A percentile compares a stretch with the other conserved stretches of the same genome.
Conservation (phyloP, 352 stramenopile species). For the Phytopythium kandeliae region DNA sequence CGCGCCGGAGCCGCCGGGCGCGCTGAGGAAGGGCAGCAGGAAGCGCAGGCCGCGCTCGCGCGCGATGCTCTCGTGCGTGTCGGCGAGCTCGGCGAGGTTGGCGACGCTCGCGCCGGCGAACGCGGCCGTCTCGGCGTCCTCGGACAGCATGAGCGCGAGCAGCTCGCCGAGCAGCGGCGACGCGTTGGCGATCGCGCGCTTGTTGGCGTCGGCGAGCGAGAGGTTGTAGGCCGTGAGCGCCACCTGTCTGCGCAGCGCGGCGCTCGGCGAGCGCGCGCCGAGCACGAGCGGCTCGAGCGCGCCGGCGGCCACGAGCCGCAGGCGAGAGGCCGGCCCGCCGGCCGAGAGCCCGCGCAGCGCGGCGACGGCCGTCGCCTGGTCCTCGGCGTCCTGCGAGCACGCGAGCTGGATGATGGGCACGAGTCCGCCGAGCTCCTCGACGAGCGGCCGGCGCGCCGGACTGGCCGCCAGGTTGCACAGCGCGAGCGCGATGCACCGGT, state of each 20-base stretch:
- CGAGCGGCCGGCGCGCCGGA: conserved; percentile 69
- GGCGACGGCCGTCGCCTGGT: conserved; percentile 90
- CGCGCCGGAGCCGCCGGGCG: no score
- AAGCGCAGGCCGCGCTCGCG: conserved; percentile 68
- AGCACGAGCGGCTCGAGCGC: conserved; percentile 87
- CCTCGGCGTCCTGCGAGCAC: conserved; percentile 80
- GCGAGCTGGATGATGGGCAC: conserved; percentile 94
- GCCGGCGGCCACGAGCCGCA: conserved; percentile 88
- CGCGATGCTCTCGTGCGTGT: conserved; percentile 84
- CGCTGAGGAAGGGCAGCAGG: conserved; percentile 66
- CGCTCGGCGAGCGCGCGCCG: conserved; percentile 60
- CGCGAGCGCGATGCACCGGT: conserved; percentile 95
- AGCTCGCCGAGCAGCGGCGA: conserved; percentile 78
- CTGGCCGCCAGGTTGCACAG: conserved; percentile 95
- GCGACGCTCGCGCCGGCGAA: conserved; percentile 84
- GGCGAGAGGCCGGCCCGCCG: conserved; percentile 61
- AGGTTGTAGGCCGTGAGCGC: conserved; percentile 90
- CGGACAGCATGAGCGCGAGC: conserved; percentile 80
- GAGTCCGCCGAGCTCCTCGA: conserved; percentile 92
- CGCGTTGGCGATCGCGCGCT: conserved; percentile 82
- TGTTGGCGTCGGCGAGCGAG: conserved; percentile 94
- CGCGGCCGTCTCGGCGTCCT: conserved; percentile 58
- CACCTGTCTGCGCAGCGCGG: conserved; percentile 83
- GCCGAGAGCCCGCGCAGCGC: conserved; percentile 89
- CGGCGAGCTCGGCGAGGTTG: conserved; percentile 91